Conservation (phyloP, 2,329 filamentous ascomycete species). For the Cladophialophora bantiana region DNA sequence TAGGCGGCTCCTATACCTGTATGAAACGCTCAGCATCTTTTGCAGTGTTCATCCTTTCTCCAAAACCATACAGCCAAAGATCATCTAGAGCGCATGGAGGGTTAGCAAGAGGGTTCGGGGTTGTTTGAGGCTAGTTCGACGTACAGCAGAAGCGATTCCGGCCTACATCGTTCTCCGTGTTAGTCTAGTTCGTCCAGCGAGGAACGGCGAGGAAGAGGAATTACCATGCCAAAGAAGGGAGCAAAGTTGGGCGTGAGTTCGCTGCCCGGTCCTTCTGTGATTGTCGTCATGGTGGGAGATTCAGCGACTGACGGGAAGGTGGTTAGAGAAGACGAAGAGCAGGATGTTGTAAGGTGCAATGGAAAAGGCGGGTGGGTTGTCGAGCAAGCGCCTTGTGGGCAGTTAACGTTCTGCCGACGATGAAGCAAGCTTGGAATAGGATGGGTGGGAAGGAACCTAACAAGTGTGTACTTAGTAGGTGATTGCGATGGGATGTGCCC, state of each 20-base stretch:
- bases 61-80: slow-evolving; percentile 55
- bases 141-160: slow-evolving; percentile 58
- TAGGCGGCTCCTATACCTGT: slow-evolving; percentile 70
- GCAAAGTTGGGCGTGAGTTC: slow-evolving; percentile 68
- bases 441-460: not conserved
- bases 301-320: not conserved
- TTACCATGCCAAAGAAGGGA: slow-evolving; percentile 72
- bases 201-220: slow-evolving; percentile 46
- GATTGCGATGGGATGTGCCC: slow-evolving; percentile 9
- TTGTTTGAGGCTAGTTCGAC: slow-evolving; percentile 8
- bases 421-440: not conserved
- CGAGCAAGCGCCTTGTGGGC: not conserved
- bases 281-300: slow-evolving; percentile 39
- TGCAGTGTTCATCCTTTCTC: not conserved
- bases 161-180: slow-evolving; percentile 47
- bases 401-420: slow-evolving; percentile 6
- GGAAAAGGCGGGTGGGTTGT: not conserved
- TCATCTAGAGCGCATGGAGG: slow-evolving; percentile 50
- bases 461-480: not conserved
- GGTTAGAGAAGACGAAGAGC: not conserved
- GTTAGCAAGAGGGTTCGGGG: slow-evolving; percentile 6
- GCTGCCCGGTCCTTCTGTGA: slow-evolving; percentile 49
- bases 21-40: slow-evolving; percentile 37
- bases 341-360: not conserved
- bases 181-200: slow-evolving; percentile 35